Evolutionary conservation across 257 asterid genomes (phyloP), one percentile per base, ranked within the genome.

Genomic region (Primulina eburnea): DNA sequence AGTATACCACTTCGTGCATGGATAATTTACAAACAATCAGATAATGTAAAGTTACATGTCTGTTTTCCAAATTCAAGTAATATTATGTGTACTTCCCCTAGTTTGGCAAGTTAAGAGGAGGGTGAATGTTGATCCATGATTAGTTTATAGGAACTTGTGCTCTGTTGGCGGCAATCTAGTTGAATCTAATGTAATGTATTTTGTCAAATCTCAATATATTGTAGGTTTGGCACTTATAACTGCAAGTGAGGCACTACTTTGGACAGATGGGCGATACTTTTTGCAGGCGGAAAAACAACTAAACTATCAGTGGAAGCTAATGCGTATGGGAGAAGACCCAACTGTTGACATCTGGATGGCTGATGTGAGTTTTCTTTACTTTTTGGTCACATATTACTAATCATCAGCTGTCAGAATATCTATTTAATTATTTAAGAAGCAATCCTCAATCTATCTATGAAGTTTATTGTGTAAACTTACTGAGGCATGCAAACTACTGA

Each of bases 241-340:
- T 21, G 84, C 79, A 66, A 88, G 86, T 11, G 90, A 86, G 82
- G 97, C 99, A 12, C 80, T 89, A 43, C 85, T 93, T 24, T 90
- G 99, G 99, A 93, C 99, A 17, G 99, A 93, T 76, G 99, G 96
- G 28, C 82, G 97, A 26, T 93, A 93, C 79, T 93, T 93, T 79
- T 80, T 93, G 78, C 99, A 93, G 85, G 97, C 99, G 64, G 81
- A 81, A 37, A 86, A 86, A 29, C 89, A 93, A 83, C 99, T 93
- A 65, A 77, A 89, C 68, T 75, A 77, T 64, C 88, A 85, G 74
- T 93, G 99, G 99, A 89, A 86, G 85, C 97, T 93, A 83, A 93
- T 93, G 99, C 96, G 97, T 7, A 78, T 82, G 73, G 96, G 91
- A 63, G 95, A 86, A 74, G 96, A 93, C 62, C 95, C 96, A 40